phyloP scores from a whole-genome alignment of 495 filamentous ascomycete species.

The Cetradonia linearis region DNA sequence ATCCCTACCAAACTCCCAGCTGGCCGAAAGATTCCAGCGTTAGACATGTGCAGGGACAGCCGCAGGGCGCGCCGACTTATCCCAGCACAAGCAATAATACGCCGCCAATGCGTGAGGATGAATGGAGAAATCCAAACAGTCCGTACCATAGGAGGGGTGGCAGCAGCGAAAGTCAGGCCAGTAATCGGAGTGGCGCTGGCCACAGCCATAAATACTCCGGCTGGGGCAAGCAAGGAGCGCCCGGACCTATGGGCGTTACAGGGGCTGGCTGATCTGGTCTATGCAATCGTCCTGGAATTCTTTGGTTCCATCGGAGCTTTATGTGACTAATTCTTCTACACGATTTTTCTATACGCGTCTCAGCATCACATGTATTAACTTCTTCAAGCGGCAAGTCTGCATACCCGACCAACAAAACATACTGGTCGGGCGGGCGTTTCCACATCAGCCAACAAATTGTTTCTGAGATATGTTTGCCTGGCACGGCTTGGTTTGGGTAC shows the following conservation, averaged over 20 bases:
- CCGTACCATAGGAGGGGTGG: slow-evolving; percentile 26
- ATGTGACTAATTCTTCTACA: background rate
- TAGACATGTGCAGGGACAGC: slow-evolving; percentile 60
- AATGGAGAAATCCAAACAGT: slow-evolving; percentile 24
- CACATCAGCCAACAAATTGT: background rate
- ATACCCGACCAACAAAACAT: slow-evolving; percentile 3
- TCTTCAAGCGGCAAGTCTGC: slow-evolving; percentile 9
- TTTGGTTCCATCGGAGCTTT: background rate
- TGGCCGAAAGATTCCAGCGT: slow-evolving; percentile 78
- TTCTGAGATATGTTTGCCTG: slow-evolving; percentile 4
- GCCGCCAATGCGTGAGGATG: slow-evolving; percentile 21
- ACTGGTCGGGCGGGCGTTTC: slow-evolving; percentile 13
- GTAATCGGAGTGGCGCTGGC: slow-evolving; percentile 17
- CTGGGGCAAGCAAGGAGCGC: slow-evolving; percentile 25
- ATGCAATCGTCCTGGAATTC: background rate
- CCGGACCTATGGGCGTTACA: slow-evolving; percentile 21
- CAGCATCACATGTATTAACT: slow-evolving; percentile 4
- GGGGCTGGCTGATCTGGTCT: slow-evolving; percentile 22
- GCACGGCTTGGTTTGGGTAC: slow-evolving; percentile 7
- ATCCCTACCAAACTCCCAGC: slow-evolving; percentile 54
- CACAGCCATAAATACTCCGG: slow-evolving; percentile 24
- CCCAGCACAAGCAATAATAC: slow-evolving; percentile 27
- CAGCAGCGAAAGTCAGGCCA: slow-evolving; percentile 27
- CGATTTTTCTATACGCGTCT: slow-evolving; percentile 1
- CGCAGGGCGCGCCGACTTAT: slow-evolving; percentile 30